Conservation (phyloP, 352 stramenopile genomes). For the Pythium volutum region DNA sequence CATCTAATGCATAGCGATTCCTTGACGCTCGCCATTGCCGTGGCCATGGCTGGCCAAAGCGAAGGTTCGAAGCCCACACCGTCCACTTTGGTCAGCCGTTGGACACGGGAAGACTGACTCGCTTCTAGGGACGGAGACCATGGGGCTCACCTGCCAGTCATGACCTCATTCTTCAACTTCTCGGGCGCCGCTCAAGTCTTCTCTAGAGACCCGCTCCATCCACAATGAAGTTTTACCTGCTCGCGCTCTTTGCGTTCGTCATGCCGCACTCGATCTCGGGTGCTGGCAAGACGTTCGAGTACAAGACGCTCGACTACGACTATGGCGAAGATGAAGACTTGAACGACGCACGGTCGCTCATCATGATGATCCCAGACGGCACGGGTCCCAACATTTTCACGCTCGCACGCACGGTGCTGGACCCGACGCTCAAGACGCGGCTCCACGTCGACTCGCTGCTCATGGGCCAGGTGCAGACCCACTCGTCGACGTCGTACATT, state of each 20-base stretch:
- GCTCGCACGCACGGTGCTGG: constrained; percentile 49
- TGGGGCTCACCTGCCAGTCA: background rate
- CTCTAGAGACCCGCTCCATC: background rate
- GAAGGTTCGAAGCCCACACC: too few species aligned
- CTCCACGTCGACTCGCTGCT: constrained; percentile 59
- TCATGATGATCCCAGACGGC: constrained; percentile 76
- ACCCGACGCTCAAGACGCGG: constrained; percentile 47
- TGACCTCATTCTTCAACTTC: constrained; percentile 21
- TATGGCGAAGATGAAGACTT: constrained; percentile 54
- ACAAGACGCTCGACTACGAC: constrained; percentile 62
- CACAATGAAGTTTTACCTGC: constrained; percentile 35
- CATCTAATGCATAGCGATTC: background rate
- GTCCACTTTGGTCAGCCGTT: too few species aligned
- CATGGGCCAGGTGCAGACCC: constrained; percentile 54
- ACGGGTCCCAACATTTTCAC: constrained; percentile 66
- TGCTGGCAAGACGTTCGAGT: constrained; percentile 39
- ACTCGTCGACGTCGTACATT: constrained; percentile 66
- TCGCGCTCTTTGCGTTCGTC: constrained; percentile 29
- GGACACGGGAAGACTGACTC: background rate
- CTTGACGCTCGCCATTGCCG: background rate
- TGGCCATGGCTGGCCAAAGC: background rate
- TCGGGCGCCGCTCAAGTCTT: constrained; percentile 10
- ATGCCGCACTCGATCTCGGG: constrained; percentile 26
- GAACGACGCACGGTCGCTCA: constrained; percentile 42
- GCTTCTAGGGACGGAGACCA: background rate